These are phyloP conservation scores for Hypoxylon lienhwacheense DNA, from an alignment of 495 filamentous ascomycete genomes.

Conservation along the genomic window DNA sequence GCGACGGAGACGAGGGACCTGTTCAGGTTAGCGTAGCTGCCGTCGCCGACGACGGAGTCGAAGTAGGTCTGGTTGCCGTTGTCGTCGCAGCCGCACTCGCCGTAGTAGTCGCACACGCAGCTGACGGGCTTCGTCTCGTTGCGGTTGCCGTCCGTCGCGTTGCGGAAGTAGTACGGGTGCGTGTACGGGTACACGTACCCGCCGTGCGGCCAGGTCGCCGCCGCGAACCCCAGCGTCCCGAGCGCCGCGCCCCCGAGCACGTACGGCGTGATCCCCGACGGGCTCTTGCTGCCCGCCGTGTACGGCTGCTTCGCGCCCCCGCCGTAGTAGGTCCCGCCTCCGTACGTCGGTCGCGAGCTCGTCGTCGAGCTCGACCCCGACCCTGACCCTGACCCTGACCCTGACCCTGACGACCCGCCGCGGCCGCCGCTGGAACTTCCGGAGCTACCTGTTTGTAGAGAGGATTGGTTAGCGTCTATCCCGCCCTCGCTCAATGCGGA, in stretches of 20 bases:
- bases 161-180: conserved; percentile 64
- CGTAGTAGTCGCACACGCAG: conserved; percentile 73
- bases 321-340: conserved; percentile 72
- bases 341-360: conserved; percentile 59
- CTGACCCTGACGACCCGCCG: not conserved
- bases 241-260: conserved; percentile 60
- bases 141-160: conserved; percentile 50
- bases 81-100: conserved; percentile 77
- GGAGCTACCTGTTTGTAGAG: not conserved
- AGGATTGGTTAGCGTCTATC: not conserved
- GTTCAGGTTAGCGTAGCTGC: conserved; percentile 60
- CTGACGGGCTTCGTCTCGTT: conserved; percentile 72
- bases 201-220: conserved; percentile 62
- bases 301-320: conserved; percentile 77
- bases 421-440: conserved; percentile 19
- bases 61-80: conserved; percentile 63
- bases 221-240: conserved; percentile 55
- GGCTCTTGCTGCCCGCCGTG: conserved; percentile 58
- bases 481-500: not conserved
- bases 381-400: not conserved
- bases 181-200: conserved; percentile 71
- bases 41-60: conserved; percentile 65
- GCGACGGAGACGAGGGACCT: conserved; percentile 63
- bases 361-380: conserved; percentile 50
- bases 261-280: conserved; percentile 61